phyloP scores from a whole-genome alignment of 2,329 filamentous ascomycete genomes.

The Pyrenophora teres region DNA sequence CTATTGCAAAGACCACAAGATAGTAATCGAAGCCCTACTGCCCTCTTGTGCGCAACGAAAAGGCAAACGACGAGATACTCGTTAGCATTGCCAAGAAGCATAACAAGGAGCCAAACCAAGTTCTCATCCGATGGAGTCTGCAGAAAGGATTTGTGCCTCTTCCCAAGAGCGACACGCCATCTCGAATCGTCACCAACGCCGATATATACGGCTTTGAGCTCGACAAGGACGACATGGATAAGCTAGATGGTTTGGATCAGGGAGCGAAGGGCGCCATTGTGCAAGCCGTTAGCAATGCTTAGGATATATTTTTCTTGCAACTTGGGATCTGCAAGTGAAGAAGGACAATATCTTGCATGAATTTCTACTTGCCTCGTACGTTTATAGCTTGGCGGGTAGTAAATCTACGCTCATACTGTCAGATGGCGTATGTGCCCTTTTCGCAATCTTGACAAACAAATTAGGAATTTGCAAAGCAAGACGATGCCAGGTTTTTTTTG shows the following conservation, averaged over 20 bases:
- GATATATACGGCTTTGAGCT: conserved; percentile 46
- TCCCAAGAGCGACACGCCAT: conserved; percentile 47
- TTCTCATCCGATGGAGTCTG: conserved; percentile 79
- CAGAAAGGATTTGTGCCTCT: conserved; percentile 65
- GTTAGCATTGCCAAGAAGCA: conserved; percentile 71
- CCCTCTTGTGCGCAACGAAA: conserved; percentile 71
- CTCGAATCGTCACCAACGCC: conserved; percentile 43
- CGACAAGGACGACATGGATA: conserved; percentile 41
- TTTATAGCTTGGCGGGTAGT: too few species aligned
- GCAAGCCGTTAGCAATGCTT: conserved; percentile 25
- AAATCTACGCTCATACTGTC: too few species aligned
- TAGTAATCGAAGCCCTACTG: conserved; percentile 69
- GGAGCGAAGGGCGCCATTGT: conserved; percentile 43
- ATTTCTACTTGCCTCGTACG: too few species aligned
- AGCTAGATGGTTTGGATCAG: conserved; percentile 43
- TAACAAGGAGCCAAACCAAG: conserved; percentile 73
- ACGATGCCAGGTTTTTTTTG: too few species aligned
- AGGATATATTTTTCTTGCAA: neutral
- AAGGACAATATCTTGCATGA: too few species aligned
- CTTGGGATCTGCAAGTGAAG: neutral
- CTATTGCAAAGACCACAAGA: conserved; percentile 63
- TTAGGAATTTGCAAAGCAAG: too few species aligned
- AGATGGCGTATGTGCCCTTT: too few species aligned
- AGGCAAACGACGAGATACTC: conserved; percentile 70
- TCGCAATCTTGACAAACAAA: too few species aligned